phyloP scores from a whole-genome alignment of 805 yeast genomes.

The Wickerhamomyces silvicola region DNA sequence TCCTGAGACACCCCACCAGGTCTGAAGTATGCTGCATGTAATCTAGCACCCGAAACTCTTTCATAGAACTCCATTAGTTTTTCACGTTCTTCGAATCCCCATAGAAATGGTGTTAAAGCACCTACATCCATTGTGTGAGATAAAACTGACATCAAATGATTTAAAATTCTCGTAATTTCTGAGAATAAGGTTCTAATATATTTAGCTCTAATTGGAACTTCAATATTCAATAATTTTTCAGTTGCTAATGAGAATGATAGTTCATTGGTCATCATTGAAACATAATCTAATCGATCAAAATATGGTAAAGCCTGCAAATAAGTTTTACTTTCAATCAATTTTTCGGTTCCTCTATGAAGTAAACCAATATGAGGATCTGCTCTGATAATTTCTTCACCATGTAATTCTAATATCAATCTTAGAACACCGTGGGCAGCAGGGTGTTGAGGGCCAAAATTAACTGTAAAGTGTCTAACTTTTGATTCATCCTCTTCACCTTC shows the following conservation, averaged over 20 bases:
- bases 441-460: conserved; percentile 90
- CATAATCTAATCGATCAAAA: conserved; percentile 83
- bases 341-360: conserved; percentile 85
- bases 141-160: conserved; percentile 80
- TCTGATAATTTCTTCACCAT: conserved; percentile 84
- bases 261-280: conserved; percentile 86
- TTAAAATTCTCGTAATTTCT: conserved; percentile 76
- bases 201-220: conserved; percentile 79
- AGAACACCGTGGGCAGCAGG: conserved; percentile 94
- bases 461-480: conserved; percentile 79
- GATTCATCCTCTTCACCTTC: conserved; percentile 14
- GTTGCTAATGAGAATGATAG: conserved; percentile 78
- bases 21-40: conserved; percentile 82
- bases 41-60: conserved; percentile 84
- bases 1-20: conserved; percentile 93
- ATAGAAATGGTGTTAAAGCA: conserved; percentile 85
- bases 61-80: conserved; percentile 90
- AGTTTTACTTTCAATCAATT: conserved; percentile 79
- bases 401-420: conserved; percentile 76
- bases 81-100: conserved; percentile 94
- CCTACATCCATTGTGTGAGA: conserved; percentile 95
- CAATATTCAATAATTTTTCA: conserved; percentile 77
- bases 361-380: conserved; percentile 87
- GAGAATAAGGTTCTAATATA: conserved; percentile 82
- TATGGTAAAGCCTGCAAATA: conserved; percentile 85